phyloP scores from a whole-genome alignment of 176 grass and related monocot genomes.

The Eleusine coracana region DNA sequence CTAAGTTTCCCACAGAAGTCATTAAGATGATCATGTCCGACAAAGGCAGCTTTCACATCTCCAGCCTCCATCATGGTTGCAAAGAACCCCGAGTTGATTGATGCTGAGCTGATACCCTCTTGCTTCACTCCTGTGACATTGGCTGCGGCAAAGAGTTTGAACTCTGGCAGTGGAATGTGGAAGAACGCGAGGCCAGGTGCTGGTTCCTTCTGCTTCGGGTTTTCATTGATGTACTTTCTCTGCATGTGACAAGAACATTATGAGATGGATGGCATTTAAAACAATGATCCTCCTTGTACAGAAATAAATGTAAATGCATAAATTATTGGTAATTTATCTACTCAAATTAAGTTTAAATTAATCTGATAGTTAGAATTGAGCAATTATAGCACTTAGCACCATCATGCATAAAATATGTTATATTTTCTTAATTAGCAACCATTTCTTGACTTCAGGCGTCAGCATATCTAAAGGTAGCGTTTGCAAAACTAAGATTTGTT shows the following conservation, averaged over 20 bases:
- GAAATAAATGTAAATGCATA: not conserved
- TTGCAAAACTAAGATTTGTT: not conserved
- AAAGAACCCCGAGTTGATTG: conserved; percentile 95
- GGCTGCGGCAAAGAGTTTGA: conserved; percentile 59
- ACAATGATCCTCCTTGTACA: conserved; percentile 1
- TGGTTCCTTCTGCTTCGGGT: conserved; percentile 60
- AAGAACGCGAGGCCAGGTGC: conserved; percentile 89
- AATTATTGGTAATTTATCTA: not conserved
- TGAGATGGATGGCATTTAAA: conserved; percentile 10
- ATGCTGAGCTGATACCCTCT: conserved; percentile 82
- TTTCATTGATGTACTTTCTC: conserved; percentile 55
- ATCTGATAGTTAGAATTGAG: not conserved
- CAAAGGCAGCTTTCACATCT: conserved; percentile 84
- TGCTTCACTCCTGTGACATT: conserved; percentile 87
- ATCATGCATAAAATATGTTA: not conserved
- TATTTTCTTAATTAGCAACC: not conserved
- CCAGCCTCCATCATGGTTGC: conserved; percentile 81
- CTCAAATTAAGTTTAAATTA: not conserved
- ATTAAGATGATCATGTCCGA: conserved; percentile 90
- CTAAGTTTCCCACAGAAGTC: conserved; percentile 86
- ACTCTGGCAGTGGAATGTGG: conserved; percentile 94
- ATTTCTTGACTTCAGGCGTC: not conserved
- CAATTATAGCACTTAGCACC: not conserved
- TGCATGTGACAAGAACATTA: conserved; percentile 43
- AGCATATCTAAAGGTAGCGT: not conserved